These are phyloP conservation scores for Trametes elegans DNA, from an alignment of 768 basidiomycete genomes.

Conservation along the genomic window DNA sequence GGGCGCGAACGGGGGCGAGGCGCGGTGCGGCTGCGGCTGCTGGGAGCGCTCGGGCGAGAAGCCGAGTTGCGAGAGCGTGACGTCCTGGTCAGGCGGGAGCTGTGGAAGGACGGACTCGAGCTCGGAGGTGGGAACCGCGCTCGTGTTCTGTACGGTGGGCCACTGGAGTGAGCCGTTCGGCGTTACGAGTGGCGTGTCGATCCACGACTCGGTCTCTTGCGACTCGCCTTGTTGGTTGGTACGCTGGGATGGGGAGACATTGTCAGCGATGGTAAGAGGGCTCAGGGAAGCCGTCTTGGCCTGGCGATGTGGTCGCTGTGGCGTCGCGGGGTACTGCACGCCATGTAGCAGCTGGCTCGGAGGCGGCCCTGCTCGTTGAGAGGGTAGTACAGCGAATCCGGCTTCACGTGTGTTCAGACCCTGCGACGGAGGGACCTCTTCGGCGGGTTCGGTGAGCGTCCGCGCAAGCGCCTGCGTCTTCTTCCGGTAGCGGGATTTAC, in stretches of 20 bases:
- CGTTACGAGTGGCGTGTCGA: slow-evolving; percentile 53
- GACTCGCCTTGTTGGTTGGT: slow-evolving; percentile 30
- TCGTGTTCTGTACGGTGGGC: slow-evolving; percentile 31
- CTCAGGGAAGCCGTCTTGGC: neutral
- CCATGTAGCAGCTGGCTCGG: neutral
- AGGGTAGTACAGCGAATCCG: slow-evolving; percentile 3
- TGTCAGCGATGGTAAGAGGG: neutral
- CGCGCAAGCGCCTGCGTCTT: slow-evolving; percentile 31
- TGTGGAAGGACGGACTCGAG: slow-evolving; percentile 30
- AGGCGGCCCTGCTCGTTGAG: slow-evolving; percentile 2
- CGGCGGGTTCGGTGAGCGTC: slow-evolving; percentile 35
- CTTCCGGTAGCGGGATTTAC: slow-evolving; percentile 19
- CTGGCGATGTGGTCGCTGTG: neutral
- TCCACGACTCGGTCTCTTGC: slow-evolving; percentile 44
- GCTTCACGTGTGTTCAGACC: slow-evolving; percentile 13
- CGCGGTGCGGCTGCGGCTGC: neutral
- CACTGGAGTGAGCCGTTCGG: slow-evolving; percentile 55
- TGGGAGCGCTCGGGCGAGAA: slow-evolving; percentile 28
- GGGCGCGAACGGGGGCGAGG: neutral
- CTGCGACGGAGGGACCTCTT: slow-evolving; percentile 14
- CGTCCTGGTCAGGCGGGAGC: slow-evolving; percentile 30
- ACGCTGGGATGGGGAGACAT: neutral
- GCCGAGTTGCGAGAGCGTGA: slow-evolving; percentile 39
- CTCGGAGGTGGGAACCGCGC: slow-evolving; percentile 37
- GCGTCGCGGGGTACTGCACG: slow-evolving; percentile 4